Evolutionary conservation across 805 yeast species (phyloP).

Genomic region (Candida nonsorbophila): DNA sequence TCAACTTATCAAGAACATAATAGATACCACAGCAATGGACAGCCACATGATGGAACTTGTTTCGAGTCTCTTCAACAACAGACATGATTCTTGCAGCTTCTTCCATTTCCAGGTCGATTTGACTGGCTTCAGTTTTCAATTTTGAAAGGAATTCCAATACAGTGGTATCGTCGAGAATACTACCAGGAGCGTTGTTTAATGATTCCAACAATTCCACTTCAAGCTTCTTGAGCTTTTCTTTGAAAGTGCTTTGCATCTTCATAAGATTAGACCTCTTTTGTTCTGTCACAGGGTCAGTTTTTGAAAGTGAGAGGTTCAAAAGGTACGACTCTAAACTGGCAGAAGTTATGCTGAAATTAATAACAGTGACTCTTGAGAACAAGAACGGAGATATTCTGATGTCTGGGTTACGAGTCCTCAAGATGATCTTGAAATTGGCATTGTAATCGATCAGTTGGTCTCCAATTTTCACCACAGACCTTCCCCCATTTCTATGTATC

Average conservation of each 20-base stretch:
- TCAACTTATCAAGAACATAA: slow-evolving; percentile 33
- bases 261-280: slow-evolving; percentile 48
- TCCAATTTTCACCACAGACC: slow-evolving; percentile 58
- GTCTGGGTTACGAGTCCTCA: slow-evolving; percentile 58
- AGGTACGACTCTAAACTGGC: slow-evolving; percentile 61
- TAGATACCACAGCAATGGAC: slow-evolving; percentile 47
- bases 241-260: slow-evolving; percentile 55
- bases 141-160: slow-evolving; percentile 56
- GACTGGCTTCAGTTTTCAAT: slow-evolving; percentile 57
- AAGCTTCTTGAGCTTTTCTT: slow-evolving; percentile 44
- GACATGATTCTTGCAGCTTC: slow-evolving; percentile 53
- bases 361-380: slow-evolving; percentile 53
- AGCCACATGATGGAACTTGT: slow-evolving; percentile 51
- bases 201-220: slow-evolving; percentile 57
- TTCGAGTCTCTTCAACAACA: slow-evolving; percentile 45
- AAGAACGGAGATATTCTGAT: slow-evolving; percentile 48
- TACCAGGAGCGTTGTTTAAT: slow-evolving; percentile 53
- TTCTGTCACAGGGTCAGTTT: slow-evolving; percentile 65
- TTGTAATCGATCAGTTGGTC: slow-evolving; percentile 62
- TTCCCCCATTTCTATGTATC: slow-evolving; percentile 60
- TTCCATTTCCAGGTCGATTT: slow-evolving; percentile 46
- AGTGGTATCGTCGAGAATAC: slow-evolving; percentile 62
- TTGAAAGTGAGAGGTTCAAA: slow-evolving; percentile 48
- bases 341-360: slow-evolving; percentile 71
- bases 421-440: slow-evolving; percentile 51